A percentile compares a stretch with the other conserved stretches of the same genome.
These are phyloP conservation scores for Phytophthora colocasiae DNA, from an alignment of 352 stramenopile species.

Conservation along the genomic window DNA sequence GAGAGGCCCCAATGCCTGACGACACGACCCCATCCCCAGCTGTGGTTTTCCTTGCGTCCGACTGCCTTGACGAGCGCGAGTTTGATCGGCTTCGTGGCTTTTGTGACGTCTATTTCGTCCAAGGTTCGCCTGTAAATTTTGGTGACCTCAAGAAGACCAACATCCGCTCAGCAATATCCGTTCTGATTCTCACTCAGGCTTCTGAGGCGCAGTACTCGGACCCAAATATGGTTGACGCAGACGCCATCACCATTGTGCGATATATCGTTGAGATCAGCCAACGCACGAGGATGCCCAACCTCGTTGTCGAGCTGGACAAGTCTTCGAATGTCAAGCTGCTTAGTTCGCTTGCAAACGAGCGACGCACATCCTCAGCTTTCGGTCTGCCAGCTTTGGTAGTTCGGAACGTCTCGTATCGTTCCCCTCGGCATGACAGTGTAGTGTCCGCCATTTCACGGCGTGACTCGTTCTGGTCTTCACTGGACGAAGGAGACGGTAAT, in stretches of 20 bases:
- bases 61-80: conserved; percentile 62
- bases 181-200: conserved; percentile 69
- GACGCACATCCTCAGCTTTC: conserved; percentile 44
- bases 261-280: conserved; percentile 87
- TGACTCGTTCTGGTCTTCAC: conserved; percentile 48
- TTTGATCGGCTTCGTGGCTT: conserved; percentile 62
- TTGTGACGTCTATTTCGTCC: conserved; percentile 68
- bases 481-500: conserved; percentile 47
- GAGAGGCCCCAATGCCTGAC: conserved; percentile 52
- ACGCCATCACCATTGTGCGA: conserved; percentile 82
- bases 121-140: conserved; percentile 80
- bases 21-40: conserved; percentile 50
- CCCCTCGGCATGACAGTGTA: conserved; percentile 41
- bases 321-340: conserved; percentile 84
- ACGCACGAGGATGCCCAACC: conserved; percentile 66
- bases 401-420: conserved; percentile 54
- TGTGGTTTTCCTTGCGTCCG: conserved; percentile 65
- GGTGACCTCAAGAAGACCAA: conserved; percentile 72
- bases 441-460: conserved; percentile 29
- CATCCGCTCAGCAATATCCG: conserved; percentile 59
- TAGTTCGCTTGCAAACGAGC: conserved; percentile 72
- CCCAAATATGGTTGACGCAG: conserved; percentile 83
- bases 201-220: conserved; percentile 66
- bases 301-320: conserved; percentile 78
- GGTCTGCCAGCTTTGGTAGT: conserved; percentile 46